phyloP scores from a whole-genome alignment of 2,329 filamentous ascomycete species.

The Monosporascus sp. region DNA sequence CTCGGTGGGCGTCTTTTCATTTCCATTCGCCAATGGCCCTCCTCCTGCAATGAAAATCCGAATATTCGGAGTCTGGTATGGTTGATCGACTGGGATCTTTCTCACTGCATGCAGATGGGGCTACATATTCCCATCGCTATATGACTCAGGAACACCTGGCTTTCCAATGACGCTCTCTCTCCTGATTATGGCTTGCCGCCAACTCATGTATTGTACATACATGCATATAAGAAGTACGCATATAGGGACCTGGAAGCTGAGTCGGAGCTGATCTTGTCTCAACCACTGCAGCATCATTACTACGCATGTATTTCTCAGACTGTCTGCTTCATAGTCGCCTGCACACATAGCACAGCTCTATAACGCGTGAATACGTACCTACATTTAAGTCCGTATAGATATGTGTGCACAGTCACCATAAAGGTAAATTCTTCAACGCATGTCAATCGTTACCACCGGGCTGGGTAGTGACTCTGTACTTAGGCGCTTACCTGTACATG shows the following conservation, averaged over 20 bases:
- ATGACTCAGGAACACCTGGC: slow-evolving; percentile 12
- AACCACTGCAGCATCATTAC: neutral
- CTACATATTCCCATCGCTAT: neutral
- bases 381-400: neutral
- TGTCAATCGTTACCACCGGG: neutral
- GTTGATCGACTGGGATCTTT: neutral
- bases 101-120: slow-evolving; percentile 1
- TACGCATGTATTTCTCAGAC: neutral
- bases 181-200: neutral
- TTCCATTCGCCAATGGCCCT: neutral
- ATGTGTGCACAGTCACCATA: too few relatives aligned
- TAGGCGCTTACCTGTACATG: neutral
- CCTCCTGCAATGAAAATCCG: neutral
- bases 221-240: neutral
- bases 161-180: slow-evolving; percentile 7
- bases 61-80: neutral
- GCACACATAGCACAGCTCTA: slow-evolving; percentile 6
- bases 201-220: neutral
- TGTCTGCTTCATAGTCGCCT: neutral
- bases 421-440: neutral
- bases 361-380: slow-evolving; percentile 7
- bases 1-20: neutral
- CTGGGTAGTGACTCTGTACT: neutral
- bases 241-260: neutral
- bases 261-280: neutral